These are phyloP conservation scores for Penicillium atrosanguineum DNA, from an alignment of 495 filamentous ascomycete species.

Conservation along the genomic window DNA sequence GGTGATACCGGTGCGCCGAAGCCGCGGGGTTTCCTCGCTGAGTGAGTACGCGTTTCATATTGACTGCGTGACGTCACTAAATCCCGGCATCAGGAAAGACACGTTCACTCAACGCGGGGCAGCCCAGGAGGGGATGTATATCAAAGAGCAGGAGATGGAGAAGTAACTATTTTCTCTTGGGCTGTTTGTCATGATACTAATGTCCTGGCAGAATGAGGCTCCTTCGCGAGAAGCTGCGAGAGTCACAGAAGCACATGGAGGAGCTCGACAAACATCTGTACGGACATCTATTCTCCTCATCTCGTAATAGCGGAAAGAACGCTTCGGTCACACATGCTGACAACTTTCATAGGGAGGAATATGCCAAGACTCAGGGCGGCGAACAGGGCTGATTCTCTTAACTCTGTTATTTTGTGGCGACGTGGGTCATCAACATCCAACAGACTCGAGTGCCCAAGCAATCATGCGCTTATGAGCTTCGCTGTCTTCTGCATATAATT, in stretches of 20 bases:
- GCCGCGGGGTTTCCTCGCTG: constrained; percentile 40
- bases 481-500: neutral
- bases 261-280: constrained; percentile 80
- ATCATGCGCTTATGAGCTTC: neutral
- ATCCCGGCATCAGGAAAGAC: constrained; percentile 53
- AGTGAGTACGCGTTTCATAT: constrained; percentile 27
- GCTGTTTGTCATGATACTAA: neutral
- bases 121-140: constrained; percentile 73
- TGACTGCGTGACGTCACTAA: constrained; percentile 24
- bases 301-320: neutral
- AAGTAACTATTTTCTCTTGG: constrained; percentile 48
- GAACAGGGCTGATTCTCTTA: constrained; percentile 62
- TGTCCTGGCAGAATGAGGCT: constrained; percentile 39
- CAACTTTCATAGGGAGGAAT: constrained; percentile 56
- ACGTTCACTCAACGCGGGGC: constrained; percentile 83
- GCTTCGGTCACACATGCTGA: neutral
- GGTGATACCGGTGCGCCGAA: constrained; percentile 62
- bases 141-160: constrained; percentile 71
- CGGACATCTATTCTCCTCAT: neutral
- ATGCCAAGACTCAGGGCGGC: constrained; percentile 63
- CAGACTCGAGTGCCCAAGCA: neutral
- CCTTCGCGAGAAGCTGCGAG: constrained; percentile 68
- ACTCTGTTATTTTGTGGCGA: neutral
- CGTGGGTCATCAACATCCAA: neutral
- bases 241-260: constrained; percentile 72